Base-by-base conservation (phyloP, 2,329 filamentous ascomycete species). In the Lasiodiplodia hormozganensis region DNA sequence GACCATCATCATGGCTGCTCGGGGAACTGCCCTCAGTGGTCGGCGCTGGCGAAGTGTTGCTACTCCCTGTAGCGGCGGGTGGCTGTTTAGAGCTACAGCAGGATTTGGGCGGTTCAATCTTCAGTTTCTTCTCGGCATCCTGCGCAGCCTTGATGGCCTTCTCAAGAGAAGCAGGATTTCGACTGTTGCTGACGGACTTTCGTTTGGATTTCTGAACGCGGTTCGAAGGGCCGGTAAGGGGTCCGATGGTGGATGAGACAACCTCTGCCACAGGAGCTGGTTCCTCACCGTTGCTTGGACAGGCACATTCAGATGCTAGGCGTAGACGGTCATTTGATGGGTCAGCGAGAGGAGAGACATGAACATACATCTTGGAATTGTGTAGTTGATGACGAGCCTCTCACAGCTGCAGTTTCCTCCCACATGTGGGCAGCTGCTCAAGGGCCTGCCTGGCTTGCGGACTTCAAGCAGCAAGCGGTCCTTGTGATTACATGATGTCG, bases 401-500 rank as follows among this genome's bases (percentile, higher is more conserved):
- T 85, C 85, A 75, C 88, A 91, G 40, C 84, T 84, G 76, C 89
- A 92, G 51, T 86, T 86, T 62, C 87, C 87, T 36, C 85, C 83
- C 7, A 88, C 86, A 73, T 92, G 90, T 66, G 90, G 89, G 74
- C 90, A 92, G 66, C 86, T 85, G 77, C 89, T 92, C 67, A 92
- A 79, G 10, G 90, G 90, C 62, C 90, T 85, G 21, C 90, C 90
- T 18, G 90, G 90, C 74, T 92, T 92, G 70, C 90, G 87, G 18
- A 93, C 90, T 25, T 89, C 88, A 3, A 92, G 83, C 84, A 92
- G 88, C 40, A 92, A 81, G 69, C 90, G 87, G 73, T 92, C 89
- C 71, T 85, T 84, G 70, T 93, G 90, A 58, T 86, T 89, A 78
- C 90, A 93, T 82, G 91, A 92, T 65, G 90, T 92, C 36, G 90